Conservation (phyloP, 2,329 filamentous ascomycete species). For the Penicillium paneum region DNA sequence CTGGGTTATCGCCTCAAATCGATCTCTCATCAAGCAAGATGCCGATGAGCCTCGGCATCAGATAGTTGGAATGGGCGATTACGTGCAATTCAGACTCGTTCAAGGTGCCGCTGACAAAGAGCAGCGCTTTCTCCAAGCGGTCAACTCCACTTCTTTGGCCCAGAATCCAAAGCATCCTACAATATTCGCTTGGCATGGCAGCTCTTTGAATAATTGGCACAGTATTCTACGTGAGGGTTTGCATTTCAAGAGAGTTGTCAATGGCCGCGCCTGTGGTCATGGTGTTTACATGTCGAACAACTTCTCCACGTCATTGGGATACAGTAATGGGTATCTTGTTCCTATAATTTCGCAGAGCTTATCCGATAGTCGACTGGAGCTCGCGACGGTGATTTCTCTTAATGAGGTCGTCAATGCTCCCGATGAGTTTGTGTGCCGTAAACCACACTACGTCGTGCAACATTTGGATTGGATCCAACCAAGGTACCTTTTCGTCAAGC, state of each 20-base stretch:
- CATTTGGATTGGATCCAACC: slow-evolving; percentile 86
- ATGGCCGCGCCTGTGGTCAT: slow-evolving; percentile 72
- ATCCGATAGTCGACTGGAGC: slow-evolving; percentile 64
- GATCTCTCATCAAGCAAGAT: slow-evolving; percentile 79
- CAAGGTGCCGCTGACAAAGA: slow-evolving; percentile 90
- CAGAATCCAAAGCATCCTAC: slow-evolving; percentile 58
- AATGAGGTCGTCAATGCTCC: slow-evolving; percentile 83
- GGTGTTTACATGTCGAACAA: slow-evolving; percentile 75
- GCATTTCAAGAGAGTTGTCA: slow-evolving; percentile 59
- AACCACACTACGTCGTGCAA: slow-evolving; percentile 68
- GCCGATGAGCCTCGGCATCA: slow-evolving; percentile 45
- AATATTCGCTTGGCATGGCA: slow-evolving; percentile 85
- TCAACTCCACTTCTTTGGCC: slow-evolving; percentile 45
- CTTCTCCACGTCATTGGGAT: slow-evolving; percentile 56
- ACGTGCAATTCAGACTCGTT: slow-evolving; percentile 80
- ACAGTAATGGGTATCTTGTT: slow-evolving; percentile 34
- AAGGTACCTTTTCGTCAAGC: slow-evolving; percentile 70
- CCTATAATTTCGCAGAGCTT: slow-evolving; percentile 31
- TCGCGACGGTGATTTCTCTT: slow-evolving; percentile 63
- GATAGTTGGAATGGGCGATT: slow-evolving; percentile 62
- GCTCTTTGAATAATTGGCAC: slow-evolving; percentile 75
- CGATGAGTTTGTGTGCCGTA: slow-evolving; percentile 52
- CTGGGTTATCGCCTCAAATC: slow-evolving; percentile 88
- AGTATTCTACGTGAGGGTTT: slow-evolving; percentile 80
- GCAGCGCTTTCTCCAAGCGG: slow-evolving; percentile 64